Conservation (phyloP, 345 rosid genomes). For the Odontarrhena argentea region DNA sequence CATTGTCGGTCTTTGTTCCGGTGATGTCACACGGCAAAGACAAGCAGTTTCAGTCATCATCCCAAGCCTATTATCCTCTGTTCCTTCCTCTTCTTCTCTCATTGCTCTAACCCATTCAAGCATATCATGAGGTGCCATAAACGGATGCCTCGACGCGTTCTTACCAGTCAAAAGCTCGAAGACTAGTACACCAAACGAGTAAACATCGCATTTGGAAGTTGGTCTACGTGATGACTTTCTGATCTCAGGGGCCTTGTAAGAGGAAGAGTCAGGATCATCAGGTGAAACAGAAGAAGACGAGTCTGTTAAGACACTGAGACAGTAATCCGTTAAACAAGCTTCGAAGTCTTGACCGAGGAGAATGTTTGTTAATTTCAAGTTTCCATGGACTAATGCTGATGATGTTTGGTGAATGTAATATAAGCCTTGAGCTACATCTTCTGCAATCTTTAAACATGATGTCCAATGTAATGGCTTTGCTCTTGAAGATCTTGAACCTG, state of each 20-base stretch:
- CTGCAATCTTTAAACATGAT: constrained; percentile 96
- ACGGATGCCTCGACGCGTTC: constrained; percentile 78
- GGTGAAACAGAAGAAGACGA: constrained; percentile 45
- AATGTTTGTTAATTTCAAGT: constrained; percentile 82
- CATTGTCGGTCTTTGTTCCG: constrained; percentile 89
- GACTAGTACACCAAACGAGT: constrained; percentile 77
- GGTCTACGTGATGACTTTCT: constrained; percentile 62
- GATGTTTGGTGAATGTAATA: constrained; percentile 88
- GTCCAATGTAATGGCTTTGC: constrained; percentile 97
- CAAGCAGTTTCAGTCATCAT: constrained; percentile 90
- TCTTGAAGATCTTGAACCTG: constrained; percentile 85
- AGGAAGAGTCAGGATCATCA: constrained; percentile 69
- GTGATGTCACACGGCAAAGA: constrained; percentile 76
- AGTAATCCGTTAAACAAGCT: constrained; percentile 86
- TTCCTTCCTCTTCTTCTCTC: constrained; percentile 61
- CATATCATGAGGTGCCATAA: constrained; percentile 73
- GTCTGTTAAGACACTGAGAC: constrained; percentile 70
- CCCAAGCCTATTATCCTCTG: constrained; percentile 59
- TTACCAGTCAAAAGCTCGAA: constrained; percentile 87
- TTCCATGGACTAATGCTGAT: constrained; percentile 78
- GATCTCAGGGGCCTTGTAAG: constrained; percentile 78
- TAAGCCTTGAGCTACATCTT: constrained; percentile 88
- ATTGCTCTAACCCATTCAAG: constrained; percentile 78
- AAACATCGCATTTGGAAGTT: constrained; percentile 77
- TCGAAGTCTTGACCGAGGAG: constrained; percentile 92